Evolutionary conservation across 202 grass and related monocot species (phyloP).

Genomic region (Brachypodium distachyon): DNA sequence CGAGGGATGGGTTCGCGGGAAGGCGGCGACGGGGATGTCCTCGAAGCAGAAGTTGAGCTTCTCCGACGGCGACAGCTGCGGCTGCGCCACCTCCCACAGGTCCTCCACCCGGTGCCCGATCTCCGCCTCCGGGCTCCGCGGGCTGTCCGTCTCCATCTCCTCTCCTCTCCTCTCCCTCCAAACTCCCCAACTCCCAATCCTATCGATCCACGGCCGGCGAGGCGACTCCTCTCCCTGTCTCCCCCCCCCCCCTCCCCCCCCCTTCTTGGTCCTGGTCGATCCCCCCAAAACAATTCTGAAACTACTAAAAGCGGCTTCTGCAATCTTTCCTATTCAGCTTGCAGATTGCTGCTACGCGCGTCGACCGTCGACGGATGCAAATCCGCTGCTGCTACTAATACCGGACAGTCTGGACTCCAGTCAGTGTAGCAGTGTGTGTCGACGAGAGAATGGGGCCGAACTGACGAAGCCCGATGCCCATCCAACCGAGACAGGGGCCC

Average conservation of each 20-base stretch:
- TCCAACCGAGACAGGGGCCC: background rate
- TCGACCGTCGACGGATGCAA: background rate
- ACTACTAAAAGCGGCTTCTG: background rate
- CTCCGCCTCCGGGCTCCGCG: slow-evolving; percentile 86
- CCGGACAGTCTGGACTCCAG: background rate
- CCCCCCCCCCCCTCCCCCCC: background rate
- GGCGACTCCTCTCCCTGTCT: background rate
- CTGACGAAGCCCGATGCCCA: background rate
- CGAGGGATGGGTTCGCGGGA: slow-evolving; percentile 44
- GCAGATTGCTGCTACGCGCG: background rate
- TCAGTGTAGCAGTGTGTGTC: background rate
- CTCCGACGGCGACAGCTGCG: slow-evolving; percentile 86
- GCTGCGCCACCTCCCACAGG: slow-evolving; percentile 87
- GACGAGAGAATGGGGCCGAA: background rate
- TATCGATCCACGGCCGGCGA: too few relatives aligned
- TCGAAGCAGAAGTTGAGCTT: slow-evolving; percentile 98
- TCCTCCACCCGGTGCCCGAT: slow-evolving; percentile 86
- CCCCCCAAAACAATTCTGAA: background rate
- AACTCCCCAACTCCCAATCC: background rate
- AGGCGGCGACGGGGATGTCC: slow-evolving; percentile 67
- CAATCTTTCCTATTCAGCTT: background rate
- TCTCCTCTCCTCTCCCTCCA: background rate
- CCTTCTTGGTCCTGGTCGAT: too few relatives aligned
- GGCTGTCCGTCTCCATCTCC: slow-evolving; percentile 50
- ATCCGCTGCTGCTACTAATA: background rate